phyloP scores from a whole-genome alignment of 768 basidiomycete genomes.

The Auricularia sp. region DNA sequence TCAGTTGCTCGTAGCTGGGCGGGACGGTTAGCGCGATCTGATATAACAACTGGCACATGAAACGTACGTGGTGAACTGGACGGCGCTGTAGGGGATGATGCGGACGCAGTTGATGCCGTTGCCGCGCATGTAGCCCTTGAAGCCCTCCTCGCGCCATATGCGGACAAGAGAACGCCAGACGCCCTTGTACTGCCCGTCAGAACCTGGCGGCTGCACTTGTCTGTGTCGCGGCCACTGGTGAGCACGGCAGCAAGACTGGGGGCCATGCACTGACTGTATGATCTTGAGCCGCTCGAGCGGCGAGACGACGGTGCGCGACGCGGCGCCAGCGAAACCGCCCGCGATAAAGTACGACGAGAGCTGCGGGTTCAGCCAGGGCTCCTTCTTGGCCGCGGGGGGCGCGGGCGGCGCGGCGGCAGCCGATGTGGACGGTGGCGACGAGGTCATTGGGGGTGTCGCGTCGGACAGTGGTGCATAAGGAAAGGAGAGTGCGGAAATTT shows the following conservation, averaged over 20 bases:
- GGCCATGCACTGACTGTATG: constrained; percentile 59
- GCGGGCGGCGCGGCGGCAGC: too few relatives aligned
- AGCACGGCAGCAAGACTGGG: neutral
- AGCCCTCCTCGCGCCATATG: constrained; percentile 92
- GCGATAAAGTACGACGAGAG: constrained; percentile 42
- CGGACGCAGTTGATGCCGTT: constrained; percentile 87
- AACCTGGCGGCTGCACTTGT: constrained; percentile 74
- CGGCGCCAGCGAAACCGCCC: constrained; percentile 46
- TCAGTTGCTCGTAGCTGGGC: constrained; percentile 82
- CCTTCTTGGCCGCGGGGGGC: neutral
- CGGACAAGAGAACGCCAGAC: constrained; percentile 75
- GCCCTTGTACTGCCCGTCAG: constrained; percentile 63
- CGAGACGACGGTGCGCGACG: constrained; percentile 84
- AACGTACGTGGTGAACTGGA: constrained; percentile 29
- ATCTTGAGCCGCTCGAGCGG: constrained; percentile 93
- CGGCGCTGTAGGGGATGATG: constrained; percentile 73
- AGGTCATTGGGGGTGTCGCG: too few relatives aligned
- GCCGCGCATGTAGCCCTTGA: constrained; percentile 87
- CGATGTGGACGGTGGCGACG: too few relatives aligned
- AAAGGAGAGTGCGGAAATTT: too few relatives aligned
- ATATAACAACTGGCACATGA: neutral
- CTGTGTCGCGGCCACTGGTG: constrained; percentile 27
- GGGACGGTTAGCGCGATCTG: too few relatives aligned
- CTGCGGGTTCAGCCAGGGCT: constrained; percentile 21
- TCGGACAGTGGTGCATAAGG: too few relatives aligned